These are phyloP conservation scores for Trichoderma harzianum DNA, from an alignment of 2,329 filamentous ascomycete genomes.

Conservation along the genomic window DNA sequence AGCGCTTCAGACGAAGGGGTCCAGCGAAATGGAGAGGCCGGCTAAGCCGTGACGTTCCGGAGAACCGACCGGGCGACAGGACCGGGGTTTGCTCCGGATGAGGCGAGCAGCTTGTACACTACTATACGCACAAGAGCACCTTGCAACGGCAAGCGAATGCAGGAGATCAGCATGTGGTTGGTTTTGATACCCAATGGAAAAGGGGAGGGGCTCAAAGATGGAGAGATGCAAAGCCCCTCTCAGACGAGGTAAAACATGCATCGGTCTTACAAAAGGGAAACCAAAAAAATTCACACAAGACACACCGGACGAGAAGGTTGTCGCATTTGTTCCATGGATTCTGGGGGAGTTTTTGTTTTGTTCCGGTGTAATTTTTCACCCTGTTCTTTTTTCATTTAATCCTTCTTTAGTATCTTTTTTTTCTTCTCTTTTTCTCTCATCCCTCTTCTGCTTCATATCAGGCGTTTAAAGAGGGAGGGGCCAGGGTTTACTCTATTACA, in stretches of 20 bases:
- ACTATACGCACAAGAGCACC: not conserved
- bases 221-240: not conserved
- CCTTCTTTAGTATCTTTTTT: not conserved
- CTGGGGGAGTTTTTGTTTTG: not conserved
- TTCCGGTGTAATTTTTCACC: not conserved
- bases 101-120: not conserved
- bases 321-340: not conserved
- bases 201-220: not conserved
- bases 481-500: not conserved
- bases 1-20: conserved; percentile 22
- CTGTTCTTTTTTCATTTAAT: not conserved
- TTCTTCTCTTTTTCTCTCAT: not conserved
- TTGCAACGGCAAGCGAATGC: not conserved
- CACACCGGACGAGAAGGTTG: not conserved
- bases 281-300: not conserved
- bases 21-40: conserved; percentile 23
- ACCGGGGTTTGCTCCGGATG: not conserved
- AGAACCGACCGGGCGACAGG: not conserved
- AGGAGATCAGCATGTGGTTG: not conserved
- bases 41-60: not conserved
- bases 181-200: not conserved
- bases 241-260: not conserved
- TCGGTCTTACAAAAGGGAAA: not conserved
- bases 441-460: not conserved
- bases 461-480: not conserved